These are phyloP conservation scores for Trichoderma guizhouense DNA, from an alignment of 2,329 filamentous ascomycete genomes.

Conservation along the genomic window DNA sequence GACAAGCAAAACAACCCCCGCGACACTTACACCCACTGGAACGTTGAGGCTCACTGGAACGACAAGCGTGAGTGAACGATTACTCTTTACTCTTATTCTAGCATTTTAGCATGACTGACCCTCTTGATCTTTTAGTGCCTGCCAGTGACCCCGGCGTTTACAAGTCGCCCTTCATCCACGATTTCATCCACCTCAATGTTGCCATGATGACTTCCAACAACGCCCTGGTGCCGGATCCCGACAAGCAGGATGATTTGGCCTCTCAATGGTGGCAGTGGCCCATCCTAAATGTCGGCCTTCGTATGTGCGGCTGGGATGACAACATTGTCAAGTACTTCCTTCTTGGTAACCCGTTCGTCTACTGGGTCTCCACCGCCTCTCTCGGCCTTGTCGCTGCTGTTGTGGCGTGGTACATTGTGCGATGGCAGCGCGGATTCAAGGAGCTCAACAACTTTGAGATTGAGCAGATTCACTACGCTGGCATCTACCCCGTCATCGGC, in stretches of 20 bases:
- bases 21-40: slow-evolving; percentile 98
- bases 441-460: slow-evolving; percentile 79
- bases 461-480: slow-evolving; percentile 92
- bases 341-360: slow-evolving; percentile 91
- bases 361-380: slow-evolving; percentile 86
- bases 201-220: slow-evolving; percentile 99
- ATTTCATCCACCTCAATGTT: slow-evolving; percentile 97
- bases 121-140: slow-evolving; percentile 61
- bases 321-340: slow-evolving; percentile 97
- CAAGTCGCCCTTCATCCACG: slow-evolving; percentile 94
- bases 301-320: slow-evolving; percentile 99
- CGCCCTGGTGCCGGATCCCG: slow-evolving; percentile 91
- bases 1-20: slow-evolving; percentile 87
- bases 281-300: slow-evolving; percentile 86
- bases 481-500: slow-evolving; percentile 83
- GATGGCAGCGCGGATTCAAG: slow-evolving; percentile 92
- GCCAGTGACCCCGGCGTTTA: slow-evolving; percentile 85
- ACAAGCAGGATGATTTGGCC: slow-evolving; percentile 97
- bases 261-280: slow-evolving; percentile 99
- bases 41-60: slow-evolving; percentile 92
- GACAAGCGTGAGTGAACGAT: slow-evolving; percentile 69
- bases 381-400: slow-evolving; percentile 70
- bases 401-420: slow-evolving; percentile 78
- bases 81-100: not conserved
- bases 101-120: not conserved